These are phyloP conservation scores for Furcasterigmium furcatum DNA, from an alignment of 2,329 filamentous ascomycete genomes.

Conservation along the genomic window DNA sequence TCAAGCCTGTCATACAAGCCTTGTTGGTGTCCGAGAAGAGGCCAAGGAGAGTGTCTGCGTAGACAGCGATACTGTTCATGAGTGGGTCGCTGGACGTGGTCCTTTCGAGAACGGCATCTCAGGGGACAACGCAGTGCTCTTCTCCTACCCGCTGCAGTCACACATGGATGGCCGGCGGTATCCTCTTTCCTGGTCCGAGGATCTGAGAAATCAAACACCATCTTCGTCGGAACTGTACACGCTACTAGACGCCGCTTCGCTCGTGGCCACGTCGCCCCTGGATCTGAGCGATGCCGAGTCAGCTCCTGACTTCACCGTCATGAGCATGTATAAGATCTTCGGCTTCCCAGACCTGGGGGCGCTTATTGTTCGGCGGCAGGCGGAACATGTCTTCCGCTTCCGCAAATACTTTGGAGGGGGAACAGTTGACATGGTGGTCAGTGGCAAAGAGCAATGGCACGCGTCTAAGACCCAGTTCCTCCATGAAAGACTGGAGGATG, in stretches of 20 bases:
- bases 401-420: constrained; percentile 90
- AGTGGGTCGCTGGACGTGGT: constrained; percentile 53
- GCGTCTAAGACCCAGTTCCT: constrained; percentile 67
- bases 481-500: constrained; percentile 85
- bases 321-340: constrained; percentile 98
- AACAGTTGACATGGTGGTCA: constrained; percentile 86
- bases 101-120: constrained; percentile 20
- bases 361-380: constrained; percentile 73
- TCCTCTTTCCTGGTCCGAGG: constrained; percentile 57
- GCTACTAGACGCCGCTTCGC: constrained; percentile 66
- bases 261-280: constrained; percentile 73
- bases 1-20: constrained; percentile 78
- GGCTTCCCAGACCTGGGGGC: constrained; percentile 91
- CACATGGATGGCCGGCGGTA: constrained; percentile 14
- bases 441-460: constrained; percentile 78
- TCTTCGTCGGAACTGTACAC: constrained; percentile 2
- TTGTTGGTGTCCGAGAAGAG: constrained; percentile 77
- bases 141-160: constrained; percentile 12
- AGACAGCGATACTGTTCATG: constrained; percentile 57
- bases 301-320: constrained; percentile 78
- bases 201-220: constrained; percentile 29
- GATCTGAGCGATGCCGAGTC: constrained; percentile 59
- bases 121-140: constrained; percentile 26
- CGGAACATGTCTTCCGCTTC: constrained; percentile 58
- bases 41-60: constrained; percentile 66